These are phyloP conservation scores for Drechslerella stenobrocha DNA, from an alignment of 2,329 filamentous ascomycete genomes.

Conservation along the genomic window DNA sequence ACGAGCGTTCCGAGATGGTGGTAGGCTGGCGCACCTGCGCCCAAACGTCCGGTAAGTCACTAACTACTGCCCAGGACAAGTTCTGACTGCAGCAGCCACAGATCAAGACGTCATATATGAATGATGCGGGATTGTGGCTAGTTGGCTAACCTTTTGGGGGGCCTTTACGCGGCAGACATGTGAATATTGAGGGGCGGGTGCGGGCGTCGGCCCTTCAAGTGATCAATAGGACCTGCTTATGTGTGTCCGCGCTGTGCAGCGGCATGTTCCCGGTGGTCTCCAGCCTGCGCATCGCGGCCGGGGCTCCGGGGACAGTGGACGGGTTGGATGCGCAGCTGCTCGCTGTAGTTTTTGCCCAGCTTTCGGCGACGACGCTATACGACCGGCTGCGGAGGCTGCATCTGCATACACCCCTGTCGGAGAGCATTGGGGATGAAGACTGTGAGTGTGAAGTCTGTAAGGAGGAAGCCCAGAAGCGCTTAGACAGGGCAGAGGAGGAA, in stretches of 20 bases:
- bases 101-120: background rate
- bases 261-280: background rate
- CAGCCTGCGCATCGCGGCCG: background rate
- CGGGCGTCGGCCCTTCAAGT: too few relatives aligned
- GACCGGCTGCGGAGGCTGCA: background rate
- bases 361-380: background rate
- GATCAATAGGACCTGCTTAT: too few relatives aligned
- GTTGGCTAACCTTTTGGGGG: too few relatives aligned
- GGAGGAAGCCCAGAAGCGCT: too few relatives aligned
- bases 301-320: too few relatives aligned
- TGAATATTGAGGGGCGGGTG: background rate
- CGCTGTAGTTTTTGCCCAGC: background rate
- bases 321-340: background rate
- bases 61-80: too few relatives aligned
- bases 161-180: background rate
- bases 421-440: too few relatives aligned
- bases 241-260: background rate
- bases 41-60: constrained; percentile 5
- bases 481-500: too few relatives aligned
- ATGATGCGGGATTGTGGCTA: too few relatives aligned
- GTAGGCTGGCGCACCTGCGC: background rate
- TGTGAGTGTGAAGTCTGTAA: too few relatives aligned
- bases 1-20: constrained; percentile 9
- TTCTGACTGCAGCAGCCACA: too few relatives aligned
- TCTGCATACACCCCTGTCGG: background rate